Evolutionary conservation across 208 protist genomes (phyloP), one percentile per base, ranked within the genome.

Genomic region (Chromosphaera perkinsii): DNA sequence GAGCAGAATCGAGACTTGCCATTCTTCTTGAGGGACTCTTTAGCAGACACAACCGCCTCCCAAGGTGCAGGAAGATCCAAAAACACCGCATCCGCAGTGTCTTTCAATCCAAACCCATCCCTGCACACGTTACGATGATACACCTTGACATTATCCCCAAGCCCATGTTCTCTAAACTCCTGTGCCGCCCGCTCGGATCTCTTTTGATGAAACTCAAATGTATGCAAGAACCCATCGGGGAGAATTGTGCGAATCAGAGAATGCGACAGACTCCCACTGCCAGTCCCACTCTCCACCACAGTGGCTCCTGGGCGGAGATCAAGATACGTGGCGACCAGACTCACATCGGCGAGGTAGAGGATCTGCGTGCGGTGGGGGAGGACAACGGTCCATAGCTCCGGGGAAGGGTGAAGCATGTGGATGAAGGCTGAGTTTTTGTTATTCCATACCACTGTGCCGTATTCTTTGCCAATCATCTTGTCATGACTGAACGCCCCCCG

Each of bases 141-240:
- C 0, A 66, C 62, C 4, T 69, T 81, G 14, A 85, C 72, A 3
- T 73, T 32, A 24, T 80, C 3, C 17, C 42, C 55, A 4, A 85
- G 39, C 10, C 73, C 64, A 63, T 78, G 75, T 2, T 51, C 49
- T 24, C 14, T 45, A 45, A 85, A 85, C 22, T 85, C 78, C 27
- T 35, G 35, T 32, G 20, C 52, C 20, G 80, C 77, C 3, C 31
- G 17, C 22, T 52, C 48, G 5, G 69, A 81, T 26, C 85, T 52
- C 51, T 73, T 45, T 49, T 76, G 70, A 64, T 89, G 78, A 51
- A 84, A 89, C 48, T 89, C 85, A 76, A 86, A 88, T 27, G 85
- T 88, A 58, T 79, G 75, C 3, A 89, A 32, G 40, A 78, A 75
- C 24, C 85, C 82, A 1, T 43, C 49, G 29, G 83, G 83, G 33